Evolutionary conservation across 1,284 basidiomycete species (phyloP), one percentile per base, ranked within the genome.

Genomic region (Apiotrichum laibachii): DNA sequence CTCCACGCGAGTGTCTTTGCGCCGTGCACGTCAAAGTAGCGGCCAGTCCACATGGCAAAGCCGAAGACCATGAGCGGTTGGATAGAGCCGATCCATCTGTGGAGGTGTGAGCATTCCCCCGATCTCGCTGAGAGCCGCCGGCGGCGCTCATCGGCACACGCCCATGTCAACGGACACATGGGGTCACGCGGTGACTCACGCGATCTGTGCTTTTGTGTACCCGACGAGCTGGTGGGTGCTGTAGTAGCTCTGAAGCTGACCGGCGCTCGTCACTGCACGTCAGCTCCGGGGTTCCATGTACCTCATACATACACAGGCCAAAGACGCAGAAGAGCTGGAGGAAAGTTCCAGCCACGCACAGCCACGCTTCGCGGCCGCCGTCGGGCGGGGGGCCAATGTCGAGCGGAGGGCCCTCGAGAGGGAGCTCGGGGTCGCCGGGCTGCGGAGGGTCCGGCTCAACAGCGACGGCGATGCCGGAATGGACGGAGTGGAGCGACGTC

Each of bases 251-350:
- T 61, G 53, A 18, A 69, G 62, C 33, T 66, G 66, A 5, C 68
- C 68, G 13, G 62, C 59, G 22, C 55, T 57, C 5, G 64, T 69
- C 21, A 69, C 65, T 68, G 54, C 8, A 12, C 18, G 53, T 56
- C 50, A 59, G 50, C 22, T 1, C 11, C 22, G 5, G 19, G 11
- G 11, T 52, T 54, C 22, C 31, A 56, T 51, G 40, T 19, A 9
- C 5, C 11, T 12, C 16, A 13, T 6, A 62, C 67, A 45, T 35
- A 68, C 67, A 51, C n/a, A 70, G 56, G 0, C 68, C 68, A 45
- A 70, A 68, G 9, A 65, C 54, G 11, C 66, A 66, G 56, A 70
- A 70, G 33, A 66, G 57, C 18, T 67, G 63, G 7, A 70, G 57
- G 49, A 65, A 68, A 11, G 63, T 61, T 1, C 65, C 66, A 16